phyloP scores from a whole-genome alignment of 73 alveolate genomes.

The Paraurostyla sp. region DNA sequence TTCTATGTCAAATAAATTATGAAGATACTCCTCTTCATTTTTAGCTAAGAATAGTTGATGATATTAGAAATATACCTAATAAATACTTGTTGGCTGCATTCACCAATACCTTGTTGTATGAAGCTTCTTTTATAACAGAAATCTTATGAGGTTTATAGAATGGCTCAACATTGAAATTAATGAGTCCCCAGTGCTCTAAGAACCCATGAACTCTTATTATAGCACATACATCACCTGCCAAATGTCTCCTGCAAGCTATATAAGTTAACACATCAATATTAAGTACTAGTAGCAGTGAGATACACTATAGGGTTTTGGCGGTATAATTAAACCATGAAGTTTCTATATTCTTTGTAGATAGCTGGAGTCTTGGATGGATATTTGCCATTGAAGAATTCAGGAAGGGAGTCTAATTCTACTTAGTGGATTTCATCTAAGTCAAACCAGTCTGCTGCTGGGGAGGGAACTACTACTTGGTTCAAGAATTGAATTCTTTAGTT shows the following conservation, averaged over 20 bases:
- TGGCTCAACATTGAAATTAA: slow-evolving; percentile 98
- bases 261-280: not conserved
- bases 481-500: too few relatives aligned
- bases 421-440: slow-evolving; percentile 91
- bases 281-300: slow-evolving; percentile 89
- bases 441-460: slow-evolving; percentile 87
- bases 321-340: slow-evolving; percentile 95
- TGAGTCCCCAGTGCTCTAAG: slow-evolving; percentile 97
- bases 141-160: slow-evolving; percentile 92
- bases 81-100: slow-evolving; percentile 77
- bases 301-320: slow-evolving; percentile 94
- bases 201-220: slow-evolving; percentile 96
- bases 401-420: slow-evolving; percentile 93
- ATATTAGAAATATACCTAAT: not conserved
- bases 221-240: slow-evolving; percentile 98
- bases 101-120: slow-evolving; percentile 58
- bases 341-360: slow-evolving; percentile 95
- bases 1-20: slow-evolving; percentile 1
- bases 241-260: slow-evolving; percentile 94
- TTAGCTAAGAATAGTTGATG: not conserved
- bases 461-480: slow-evolving; percentile 38
- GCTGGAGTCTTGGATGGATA: slow-evolving; percentile 98
- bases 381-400: slow-evolving; percentile 96
- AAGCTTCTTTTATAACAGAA: slow-evolving; percentile 78
- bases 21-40: slow-evolving; percentile 41